Evolutionary conservation across 192 early-diverging fungal genomes (phyloP).

Genomic region (Linnemannia elongata): DNA sequence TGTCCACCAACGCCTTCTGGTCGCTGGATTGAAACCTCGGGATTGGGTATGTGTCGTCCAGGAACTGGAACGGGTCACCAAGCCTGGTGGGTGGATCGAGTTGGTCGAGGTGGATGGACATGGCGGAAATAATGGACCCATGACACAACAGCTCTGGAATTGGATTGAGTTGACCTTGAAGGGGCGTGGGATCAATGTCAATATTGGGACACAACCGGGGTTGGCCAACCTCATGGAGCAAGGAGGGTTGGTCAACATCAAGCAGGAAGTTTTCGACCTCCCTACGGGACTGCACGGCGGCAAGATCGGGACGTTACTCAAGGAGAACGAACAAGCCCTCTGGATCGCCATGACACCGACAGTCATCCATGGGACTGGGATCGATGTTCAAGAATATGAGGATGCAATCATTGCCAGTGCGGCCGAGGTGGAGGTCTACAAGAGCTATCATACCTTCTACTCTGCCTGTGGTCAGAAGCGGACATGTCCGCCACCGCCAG

Average conservation of each 20-base stretch:
- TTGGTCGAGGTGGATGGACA: slow-evolving; percentile 39
- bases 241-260: slow-evolving; percentile 23
- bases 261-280: slow-evolving; percentile 18
- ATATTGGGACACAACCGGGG: slow-evolving; percentile 16
- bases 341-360: slow-evolving; percentile 37
- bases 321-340: slow-evolving; percentile 40
- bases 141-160: slow-evolving; percentile 29
- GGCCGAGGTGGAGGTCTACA: slow-evolving; percentile 28
- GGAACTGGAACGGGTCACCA: slow-evolving; percentile 47
- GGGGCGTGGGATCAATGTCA: slow-evolving; percentile 15
- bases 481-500: neutral
- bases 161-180: slow-evolving; percentile 27
- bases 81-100: slow-evolving; percentile 55
- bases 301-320: slow-evolving; percentile 37
- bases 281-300: slow-evolving; percentile 39
- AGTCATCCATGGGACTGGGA: slow-evolving; percentile 26
- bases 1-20: slow-evolving; percentile 48
- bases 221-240: slow-evolving; percentile 8
- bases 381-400: slow-evolving; percentile 34
- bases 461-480: slow-evolving; percentile 34
- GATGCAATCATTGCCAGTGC: slow-evolving; percentile 22
- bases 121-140: slow-evolving; percentile 44
- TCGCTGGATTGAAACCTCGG: slow-evolving; percentile 27
- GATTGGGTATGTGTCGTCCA: slow-evolving; percentile 33
- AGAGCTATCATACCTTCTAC: slow-evolving; percentile 48